A percentile compares a stretch with the other conserved stretches of the same genome.
These are phyloP conservation scores for Mitragyna speciosa DNA, from an alignment of 257 asterid genomes.

Conservation along the genomic window DNA sequence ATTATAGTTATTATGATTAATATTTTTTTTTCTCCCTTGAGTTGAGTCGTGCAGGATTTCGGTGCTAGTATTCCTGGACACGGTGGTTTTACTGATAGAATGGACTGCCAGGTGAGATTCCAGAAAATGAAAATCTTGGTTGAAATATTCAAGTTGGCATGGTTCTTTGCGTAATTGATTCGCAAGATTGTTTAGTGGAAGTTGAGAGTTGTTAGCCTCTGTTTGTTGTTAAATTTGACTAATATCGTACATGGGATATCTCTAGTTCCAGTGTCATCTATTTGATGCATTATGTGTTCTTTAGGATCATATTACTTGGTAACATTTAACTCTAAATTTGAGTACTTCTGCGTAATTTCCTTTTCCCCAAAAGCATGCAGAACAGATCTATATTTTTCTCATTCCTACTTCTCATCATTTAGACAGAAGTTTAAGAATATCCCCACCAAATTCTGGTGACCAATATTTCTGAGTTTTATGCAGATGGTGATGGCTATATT, in stretches of 20 bases:
- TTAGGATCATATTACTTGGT: no score
- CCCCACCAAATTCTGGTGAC: neutral
- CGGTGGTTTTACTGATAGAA: constrained; percentile 97
- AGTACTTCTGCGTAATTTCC: neutral
- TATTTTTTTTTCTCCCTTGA: neutral
- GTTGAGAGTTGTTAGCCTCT: no score
- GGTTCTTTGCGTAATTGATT: no score
- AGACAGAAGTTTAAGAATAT: neutral
- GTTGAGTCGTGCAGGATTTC: constrained; percentile 82
- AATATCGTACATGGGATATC: neutral
- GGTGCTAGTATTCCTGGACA: constrained; percentile 99
- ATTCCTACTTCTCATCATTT: neutral
- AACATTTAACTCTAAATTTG: no score
- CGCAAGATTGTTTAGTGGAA: no score
- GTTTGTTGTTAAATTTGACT: no score
- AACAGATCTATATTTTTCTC: neutral
- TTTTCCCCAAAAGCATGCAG: neutral
- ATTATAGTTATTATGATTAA: neutral
- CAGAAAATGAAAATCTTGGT: neutral
- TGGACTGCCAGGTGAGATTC: constrained; percentile 89
- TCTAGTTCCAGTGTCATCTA: neutral
- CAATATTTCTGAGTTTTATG: neutral
- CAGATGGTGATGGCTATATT: constrained; percentile 80
- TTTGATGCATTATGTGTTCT: neutral
- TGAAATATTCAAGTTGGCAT: neutral